Evolutionary conservation across 257 asterid species (phyloP).

Genomic region (Solanum etuberosum): DNA sequence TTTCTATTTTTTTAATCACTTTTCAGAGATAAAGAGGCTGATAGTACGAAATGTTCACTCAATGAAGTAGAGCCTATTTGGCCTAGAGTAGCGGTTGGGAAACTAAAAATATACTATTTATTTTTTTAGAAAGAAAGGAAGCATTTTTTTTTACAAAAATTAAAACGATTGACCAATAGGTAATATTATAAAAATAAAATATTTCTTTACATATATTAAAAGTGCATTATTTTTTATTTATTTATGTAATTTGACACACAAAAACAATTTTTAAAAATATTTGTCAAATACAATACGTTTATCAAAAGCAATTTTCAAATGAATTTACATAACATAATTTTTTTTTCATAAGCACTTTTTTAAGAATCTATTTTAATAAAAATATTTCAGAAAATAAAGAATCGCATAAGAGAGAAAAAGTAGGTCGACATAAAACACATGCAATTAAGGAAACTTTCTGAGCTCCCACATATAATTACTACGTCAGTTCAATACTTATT

Average conservation of each 20-base stretch:
- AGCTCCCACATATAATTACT: neutral
- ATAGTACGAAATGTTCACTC: neutral
- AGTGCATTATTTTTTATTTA: neutral
- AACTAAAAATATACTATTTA: neutral
- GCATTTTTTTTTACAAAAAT: no score
- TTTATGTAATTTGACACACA: no score
- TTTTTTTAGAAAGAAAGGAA: no score
- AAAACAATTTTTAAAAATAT: no score
- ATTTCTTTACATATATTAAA: neutral
- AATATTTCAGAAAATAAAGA: no score
- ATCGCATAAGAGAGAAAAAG: neutral
- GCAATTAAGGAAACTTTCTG: neutral
- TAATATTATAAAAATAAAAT: no score
- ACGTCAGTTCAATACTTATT: neutral
- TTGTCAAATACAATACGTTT: no score
- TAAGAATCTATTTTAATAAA: no score
- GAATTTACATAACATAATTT: neutral
- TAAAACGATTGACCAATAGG: neutral
- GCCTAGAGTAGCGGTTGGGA: neutral
- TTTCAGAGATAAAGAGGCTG: no score
- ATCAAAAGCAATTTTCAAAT: no score
- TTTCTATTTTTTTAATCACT: no score
- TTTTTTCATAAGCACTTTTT: neutral
- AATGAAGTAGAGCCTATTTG: neutral
- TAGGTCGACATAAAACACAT: neutral